Conservation (phyloP, 805 yeast genomes). For the Ogataea salicorniae region DNA sequence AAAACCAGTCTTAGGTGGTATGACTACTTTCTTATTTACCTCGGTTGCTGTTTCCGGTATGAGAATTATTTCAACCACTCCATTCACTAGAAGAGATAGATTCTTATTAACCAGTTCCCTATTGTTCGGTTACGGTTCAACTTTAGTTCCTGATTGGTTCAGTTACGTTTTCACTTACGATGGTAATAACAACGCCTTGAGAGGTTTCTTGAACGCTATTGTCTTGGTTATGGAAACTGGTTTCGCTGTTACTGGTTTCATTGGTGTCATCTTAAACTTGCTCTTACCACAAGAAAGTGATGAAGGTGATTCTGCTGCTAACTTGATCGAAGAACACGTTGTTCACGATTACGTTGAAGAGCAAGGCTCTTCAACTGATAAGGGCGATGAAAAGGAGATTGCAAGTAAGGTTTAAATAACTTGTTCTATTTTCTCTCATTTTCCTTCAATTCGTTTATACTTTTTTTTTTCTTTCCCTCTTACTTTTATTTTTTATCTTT, state of each 20-base stretch:
- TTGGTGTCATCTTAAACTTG: slow-evolving; percentile 47
- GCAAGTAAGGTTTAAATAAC: not conserved
- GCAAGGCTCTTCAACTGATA: slow-evolving; percentile 21
- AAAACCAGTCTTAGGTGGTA: slow-evolving; percentile 77
- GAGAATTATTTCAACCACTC: slow-evolving; percentile 47
- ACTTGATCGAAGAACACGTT: slow-evolving; percentile 32
- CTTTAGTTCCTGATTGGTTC: slow-evolving; percentile 45
- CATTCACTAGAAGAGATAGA: slow-evolving; percentile 53
- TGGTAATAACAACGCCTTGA: slow-evolving; percentile 39
- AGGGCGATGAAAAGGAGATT: slow-evolving; percentile 2
- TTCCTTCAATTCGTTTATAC: not conserved
- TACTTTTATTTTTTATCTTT: too few species aligned
- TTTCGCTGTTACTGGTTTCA: slow-evolving; percentile 49
- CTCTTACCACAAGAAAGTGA: slow-evolving; percentile 45
- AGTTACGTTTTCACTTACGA: slow-evolving; percentile 43
- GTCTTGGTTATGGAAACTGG: slow-evolving; percentile 54
- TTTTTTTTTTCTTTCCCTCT: too few species aligned
- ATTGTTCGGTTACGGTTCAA: slow-evolving; percentile 49
- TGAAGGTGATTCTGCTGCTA: slow-evolving; percentile 38
- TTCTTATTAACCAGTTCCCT: slow-evolving; percentile 47
- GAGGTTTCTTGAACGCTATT: slow-evolving; percentile 49
- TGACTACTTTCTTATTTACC: slow-evolving; percentile 58
- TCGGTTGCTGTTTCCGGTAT: slow-evolving; percentile 58
- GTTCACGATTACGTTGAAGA: slow-evolving; percentile 11
- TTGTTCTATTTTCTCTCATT: not conserved